phyloP scores from a whole-genome alignment of 2,329 filamentous ascomycete species.

The Trichoderma sp. region DNA sequence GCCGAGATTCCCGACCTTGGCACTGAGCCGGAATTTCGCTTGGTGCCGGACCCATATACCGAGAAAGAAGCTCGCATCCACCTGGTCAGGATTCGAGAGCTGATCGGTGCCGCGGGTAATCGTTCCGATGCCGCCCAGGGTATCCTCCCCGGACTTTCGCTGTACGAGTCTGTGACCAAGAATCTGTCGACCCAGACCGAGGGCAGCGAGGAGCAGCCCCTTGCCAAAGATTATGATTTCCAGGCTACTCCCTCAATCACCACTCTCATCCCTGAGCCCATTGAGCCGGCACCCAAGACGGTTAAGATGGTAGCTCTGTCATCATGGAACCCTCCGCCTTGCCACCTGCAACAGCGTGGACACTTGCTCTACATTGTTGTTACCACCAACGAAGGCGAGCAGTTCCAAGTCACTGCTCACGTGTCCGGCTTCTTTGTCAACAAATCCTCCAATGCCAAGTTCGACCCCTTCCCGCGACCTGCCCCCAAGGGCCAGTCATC shows the following conservation, averaged over 20 bases:
- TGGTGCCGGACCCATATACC: slow-evolving; percentile 95
- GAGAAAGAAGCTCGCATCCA: slow-evolving; percentile 98
- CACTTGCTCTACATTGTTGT: slow-evolving; percentile 89
- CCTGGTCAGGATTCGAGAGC: slow-evolving; percentile 83
- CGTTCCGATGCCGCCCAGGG: slow-evolving; percentile 86
- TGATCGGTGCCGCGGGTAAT: slow-evolving; percentile 89
- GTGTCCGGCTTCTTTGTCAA: slow-evolving; percentile 97
- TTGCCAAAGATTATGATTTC: slow-evolving; percentile 75
- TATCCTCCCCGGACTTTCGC: slow-evolving; percentile 77
- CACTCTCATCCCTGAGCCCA: slow-evolving; percentile 68
- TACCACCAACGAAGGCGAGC: slow-evolving; percentile 92
- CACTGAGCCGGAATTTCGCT: slow-evolving; percentile 72
- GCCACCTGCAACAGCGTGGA: slow-evolving; percentile 85
- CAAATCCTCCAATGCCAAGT: slow-evolving; percentile 92
- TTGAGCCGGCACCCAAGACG: slow-evolving; percentile 77
- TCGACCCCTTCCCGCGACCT: slow-evolving; percentile 81
- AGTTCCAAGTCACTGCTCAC: slow-evolving; percentile 89
- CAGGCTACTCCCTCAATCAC: slow-evolving; percentile 66
- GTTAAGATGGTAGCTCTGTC: slow-evolving; percentile 88
- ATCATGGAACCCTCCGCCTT: slow-evolving; percentile 94
- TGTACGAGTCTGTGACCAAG: slow-evolving; percentile 76
- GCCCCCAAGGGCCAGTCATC: slow-evolving; percentile 76
- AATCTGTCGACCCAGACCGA: slow-evolving; percentile 44
- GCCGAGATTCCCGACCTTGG: slow-evolving; percentile 83
- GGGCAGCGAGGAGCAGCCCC: slow-evolving; percentile 36